Evolutionary conservation across 345 rosid genomes (phyloP).

Genomic region (Nephelium lappaceum): DNA sequence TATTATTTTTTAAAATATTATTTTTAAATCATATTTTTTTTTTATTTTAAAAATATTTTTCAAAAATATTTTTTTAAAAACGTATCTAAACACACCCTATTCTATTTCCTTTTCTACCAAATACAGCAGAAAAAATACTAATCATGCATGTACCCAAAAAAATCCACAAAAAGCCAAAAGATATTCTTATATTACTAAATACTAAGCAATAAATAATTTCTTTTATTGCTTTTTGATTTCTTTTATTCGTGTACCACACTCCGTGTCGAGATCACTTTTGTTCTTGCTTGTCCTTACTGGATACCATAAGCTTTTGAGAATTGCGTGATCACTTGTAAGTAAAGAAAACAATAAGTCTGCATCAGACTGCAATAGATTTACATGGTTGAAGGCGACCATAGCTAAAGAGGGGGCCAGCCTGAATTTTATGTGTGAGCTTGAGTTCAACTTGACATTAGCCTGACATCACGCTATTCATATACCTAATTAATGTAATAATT

Average conservation of each 20-base stretch:
- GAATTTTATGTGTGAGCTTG: background rate
- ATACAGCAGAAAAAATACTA: no score
- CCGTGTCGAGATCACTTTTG: background rate
- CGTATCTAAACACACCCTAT: no score
- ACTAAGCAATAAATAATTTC: background rate
- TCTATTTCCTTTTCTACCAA: no score
- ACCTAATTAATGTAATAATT: background rate
- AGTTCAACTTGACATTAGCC: constrained; percentile 11
- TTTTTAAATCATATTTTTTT: no score
- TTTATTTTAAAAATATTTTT: no score
- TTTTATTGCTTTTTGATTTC: background rate
- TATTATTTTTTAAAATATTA: no score
- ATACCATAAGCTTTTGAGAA: background rate
- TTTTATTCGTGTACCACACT: background rate
- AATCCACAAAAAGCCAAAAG: background rate
- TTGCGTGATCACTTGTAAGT: background rate
- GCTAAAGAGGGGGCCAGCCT: background rate
- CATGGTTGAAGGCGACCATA: background rate
- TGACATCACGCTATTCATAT: background rate
- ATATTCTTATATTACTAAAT: background rate
- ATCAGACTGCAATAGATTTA: background rate
- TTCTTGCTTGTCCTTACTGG: background rate
- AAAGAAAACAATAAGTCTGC: background rate
- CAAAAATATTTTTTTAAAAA: no score
- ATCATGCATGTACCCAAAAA: no score